Conservation (phyloP, 73 alveolate genomes). For the Blepharisma stoltei region DNA sequence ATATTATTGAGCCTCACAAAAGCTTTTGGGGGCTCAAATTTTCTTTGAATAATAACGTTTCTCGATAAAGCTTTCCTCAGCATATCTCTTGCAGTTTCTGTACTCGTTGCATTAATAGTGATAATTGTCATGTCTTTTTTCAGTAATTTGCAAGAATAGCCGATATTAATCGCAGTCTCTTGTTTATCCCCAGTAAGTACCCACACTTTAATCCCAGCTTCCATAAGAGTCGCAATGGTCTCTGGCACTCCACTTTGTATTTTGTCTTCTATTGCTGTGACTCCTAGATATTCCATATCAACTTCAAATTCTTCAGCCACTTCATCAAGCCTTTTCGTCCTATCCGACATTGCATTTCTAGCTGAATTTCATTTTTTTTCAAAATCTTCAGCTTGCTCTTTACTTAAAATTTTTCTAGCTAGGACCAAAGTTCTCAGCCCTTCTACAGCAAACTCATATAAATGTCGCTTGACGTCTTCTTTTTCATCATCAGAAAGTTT, state of each 20-base stretch:
- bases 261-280: constrained; percentile 95
- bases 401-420: neutral
- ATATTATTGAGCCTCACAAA: neutral
- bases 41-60: neutral
- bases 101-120: neutral
- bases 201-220: constrained; percentile 91
- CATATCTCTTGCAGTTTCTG: neutral
- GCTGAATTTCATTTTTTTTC: neutral
- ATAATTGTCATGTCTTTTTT: neutral
- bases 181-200: constrained; percentile 82
- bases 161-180: constrained; percentile 81
- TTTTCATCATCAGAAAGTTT: neutral
- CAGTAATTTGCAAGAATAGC: constrained; percentile 71
- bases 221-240: constrained; percentile 60
- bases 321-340: constrained; percentile 52
- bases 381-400: neutral
- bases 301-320: constrained; percentile 75
- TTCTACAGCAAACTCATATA: neutral
- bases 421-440: neutral
- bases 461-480: neutral
- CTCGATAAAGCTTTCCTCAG: neutral
- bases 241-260: constrained; percentile 82
- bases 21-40: neutral
- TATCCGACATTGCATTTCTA: constrained; percentile 2
- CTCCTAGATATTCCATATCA: constrained; percentile 74